Conservation (phyloP, 345 rosid genomes). For the Crucihimalaya himalaica region DNA sequence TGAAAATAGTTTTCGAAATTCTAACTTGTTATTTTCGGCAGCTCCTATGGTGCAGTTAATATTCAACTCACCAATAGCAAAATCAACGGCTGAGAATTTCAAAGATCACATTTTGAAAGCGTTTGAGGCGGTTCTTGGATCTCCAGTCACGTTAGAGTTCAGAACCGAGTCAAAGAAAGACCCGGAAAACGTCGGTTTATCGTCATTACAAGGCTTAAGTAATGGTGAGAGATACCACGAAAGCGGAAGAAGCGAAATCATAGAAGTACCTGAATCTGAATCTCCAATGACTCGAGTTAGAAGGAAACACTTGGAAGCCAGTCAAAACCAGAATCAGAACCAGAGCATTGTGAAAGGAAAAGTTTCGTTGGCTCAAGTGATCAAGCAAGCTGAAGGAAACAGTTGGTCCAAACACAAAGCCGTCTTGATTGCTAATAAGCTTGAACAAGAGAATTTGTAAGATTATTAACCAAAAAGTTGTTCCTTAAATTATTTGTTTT, state of each 20-base stretch:
- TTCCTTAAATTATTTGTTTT: background rate
- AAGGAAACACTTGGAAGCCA: conserved; percentile 51
- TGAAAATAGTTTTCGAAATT: background rate
- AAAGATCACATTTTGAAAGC: conserved; percentile 68
- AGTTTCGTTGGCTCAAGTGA: conserved; percentile 85
- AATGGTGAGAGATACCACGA: background rate
- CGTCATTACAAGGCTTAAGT: conserved; percentile 20
- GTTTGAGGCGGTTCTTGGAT: conserved; percentile 79
- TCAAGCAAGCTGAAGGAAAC: conserved; percentile 84
- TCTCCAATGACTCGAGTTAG: conserved; percentile 41
- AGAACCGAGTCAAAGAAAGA: conserved; percentile 62
- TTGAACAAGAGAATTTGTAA: conserved; percentile 94
- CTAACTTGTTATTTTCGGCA: conserved; percentile 43
- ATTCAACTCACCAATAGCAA: conserved; percentile 65
- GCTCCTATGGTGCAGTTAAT: conserved; percentile 86
- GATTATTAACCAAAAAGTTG: conserved; percentile 29
- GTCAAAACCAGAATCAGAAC: conserved; percentile 31
- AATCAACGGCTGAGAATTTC: conserved; percentile 71
- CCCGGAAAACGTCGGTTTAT: conserved; percentile 36
- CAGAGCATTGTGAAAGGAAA: conserved; percentile 89
- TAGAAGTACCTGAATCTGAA: conserved; percentile 53
- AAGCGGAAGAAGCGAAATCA: conserved; percentile 66
- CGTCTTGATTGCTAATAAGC: conserved; percentile 85
- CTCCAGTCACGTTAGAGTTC: conserved; percentile 77
- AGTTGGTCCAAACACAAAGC: conserved; percentile 90